These are phyloP conservation scores for Eucalyptus marginata DNA, from an alignment of 345 rosid genomes.

Conservation along the genomic window DNA sequence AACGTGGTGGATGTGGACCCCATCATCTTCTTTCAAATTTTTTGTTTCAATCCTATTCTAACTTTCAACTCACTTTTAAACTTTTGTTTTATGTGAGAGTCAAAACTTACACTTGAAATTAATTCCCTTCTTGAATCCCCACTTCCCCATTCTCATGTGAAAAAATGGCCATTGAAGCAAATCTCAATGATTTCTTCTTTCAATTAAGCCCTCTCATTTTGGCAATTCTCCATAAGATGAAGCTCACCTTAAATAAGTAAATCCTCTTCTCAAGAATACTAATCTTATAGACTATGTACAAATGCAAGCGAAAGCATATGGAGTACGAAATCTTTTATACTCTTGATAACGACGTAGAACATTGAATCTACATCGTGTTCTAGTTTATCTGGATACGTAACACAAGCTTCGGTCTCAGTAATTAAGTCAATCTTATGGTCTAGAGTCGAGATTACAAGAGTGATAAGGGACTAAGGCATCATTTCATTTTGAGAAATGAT, in stretches of 20 bases:
- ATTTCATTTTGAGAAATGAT: neutral
- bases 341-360: fast-evolving
- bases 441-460: too few species aligned
- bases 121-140: too few species aligned
- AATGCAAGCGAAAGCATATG: neutral
- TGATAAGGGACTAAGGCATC: too few species aligned
- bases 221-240: neutral
- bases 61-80: neutral
- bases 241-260: neutral
- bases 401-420: neutral
- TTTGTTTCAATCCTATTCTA: fast-evolving
- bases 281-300: neutral
- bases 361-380: neutral
- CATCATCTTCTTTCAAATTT: neutral
- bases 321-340: neutral
- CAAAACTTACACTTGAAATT: too few species aligned
- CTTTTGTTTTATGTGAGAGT: fast-evolving
- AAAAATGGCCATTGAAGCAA: too few species aligned
- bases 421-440: neutral
- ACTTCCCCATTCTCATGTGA: neutral
- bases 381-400: fast-evolving
- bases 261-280: neutral
- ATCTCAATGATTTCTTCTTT: neutral
- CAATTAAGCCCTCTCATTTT: neutral
- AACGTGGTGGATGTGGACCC: neutral